Percentiles rank a stretch among this genome's conserved stretches.
Conservation (phyloP, 345 rosid species). For the Acer yangbiense region DNA sequence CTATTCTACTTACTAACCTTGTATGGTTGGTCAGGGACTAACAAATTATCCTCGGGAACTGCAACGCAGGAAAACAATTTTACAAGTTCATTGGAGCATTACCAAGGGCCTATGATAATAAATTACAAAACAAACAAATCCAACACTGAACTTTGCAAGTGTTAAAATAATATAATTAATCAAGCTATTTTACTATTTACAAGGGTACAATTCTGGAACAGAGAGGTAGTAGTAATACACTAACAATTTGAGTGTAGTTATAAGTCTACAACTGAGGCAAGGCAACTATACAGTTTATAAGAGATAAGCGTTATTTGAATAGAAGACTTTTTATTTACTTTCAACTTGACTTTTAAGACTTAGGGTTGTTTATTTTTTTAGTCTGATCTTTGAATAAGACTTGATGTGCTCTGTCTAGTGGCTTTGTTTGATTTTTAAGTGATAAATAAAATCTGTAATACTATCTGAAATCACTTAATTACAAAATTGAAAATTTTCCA, state of each 20-base stretch:
- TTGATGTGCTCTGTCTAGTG: too few relatives aligned
- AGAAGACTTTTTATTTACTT: neutral
- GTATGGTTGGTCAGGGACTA: constrained; percentile 64
- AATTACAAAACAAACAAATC: neutral
- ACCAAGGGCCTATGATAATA: neutral
- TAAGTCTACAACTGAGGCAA: neutral
- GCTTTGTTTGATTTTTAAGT: too few relatives aligned
- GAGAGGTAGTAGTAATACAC: neutral
- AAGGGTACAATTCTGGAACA: neutral
- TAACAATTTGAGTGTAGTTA: neutral
- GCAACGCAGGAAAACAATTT: constrained; percentile 33
- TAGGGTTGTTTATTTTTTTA: neutral
- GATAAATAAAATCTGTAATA: too few relatives aligned
- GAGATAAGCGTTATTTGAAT: neutral
- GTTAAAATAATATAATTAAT: neutral
- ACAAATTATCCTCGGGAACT: constrained; percentile 88
- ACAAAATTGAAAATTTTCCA: too few relatives aligned
- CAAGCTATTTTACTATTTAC: neutral
- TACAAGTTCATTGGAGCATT: constrained; percentile 11
- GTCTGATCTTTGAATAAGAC: neutral
- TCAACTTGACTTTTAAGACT: neutral
- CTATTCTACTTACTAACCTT: constrained; percentile 49
- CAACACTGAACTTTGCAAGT: neutral
- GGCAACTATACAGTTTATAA: neutral
- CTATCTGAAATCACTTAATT: too few relatives aligned